Base-by-base conservation (phyloP, 1,284 basidiomycete genomes). In the Heimioporus punctisporus region DNA sequence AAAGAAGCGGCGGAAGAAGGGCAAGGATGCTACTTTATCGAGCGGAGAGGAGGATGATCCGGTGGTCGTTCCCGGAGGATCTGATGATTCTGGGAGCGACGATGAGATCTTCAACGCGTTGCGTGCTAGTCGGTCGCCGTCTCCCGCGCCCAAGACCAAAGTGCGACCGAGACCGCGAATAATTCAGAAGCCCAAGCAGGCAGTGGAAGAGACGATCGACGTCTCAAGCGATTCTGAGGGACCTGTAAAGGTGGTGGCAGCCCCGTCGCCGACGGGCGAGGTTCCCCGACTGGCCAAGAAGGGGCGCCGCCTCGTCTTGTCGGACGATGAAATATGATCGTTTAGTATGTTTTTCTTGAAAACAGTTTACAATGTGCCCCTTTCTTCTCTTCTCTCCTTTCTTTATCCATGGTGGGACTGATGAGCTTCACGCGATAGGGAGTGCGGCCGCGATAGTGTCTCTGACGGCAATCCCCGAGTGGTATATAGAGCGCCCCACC, bases 1-100 rank as follows among this genome's bases (percentile, higher is more conserved):
- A 49, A 90, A 88, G 74, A 90, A 87, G 70, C 78, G 86, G 39
- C 75, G 80, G 21, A 77, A 76, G 67, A 69, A 64, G 56, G 61
- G 47, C 28, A 56, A 60, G 54, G 59, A 34, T 46, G 48, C 6
- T 6, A 47, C 51, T 52, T 54, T 53, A 31, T 48, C 52, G 41
- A 52, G 48, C 26, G 46, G n/a, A n/a, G n/a, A 48, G 39, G 55
- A 53, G 54, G 56, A 57, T 6, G 54, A 44, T 42, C 52, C 24
- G 49, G 46, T 5, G 37, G 23, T 39, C 42, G 17, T 28, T 43
- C 9, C n/a, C 19, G 39, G 44, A 6, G 48, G 48, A 19, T 44
- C 45, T 10, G 55, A 59, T 25, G 62, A 64, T 54, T 57, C 54
- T 8, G 46, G 54, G 24, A 62, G 57, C 15, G 71, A 64, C 14